Conservation (phyloP, 148 eudicot species). For the Chenopodium suecicum region DNA sequence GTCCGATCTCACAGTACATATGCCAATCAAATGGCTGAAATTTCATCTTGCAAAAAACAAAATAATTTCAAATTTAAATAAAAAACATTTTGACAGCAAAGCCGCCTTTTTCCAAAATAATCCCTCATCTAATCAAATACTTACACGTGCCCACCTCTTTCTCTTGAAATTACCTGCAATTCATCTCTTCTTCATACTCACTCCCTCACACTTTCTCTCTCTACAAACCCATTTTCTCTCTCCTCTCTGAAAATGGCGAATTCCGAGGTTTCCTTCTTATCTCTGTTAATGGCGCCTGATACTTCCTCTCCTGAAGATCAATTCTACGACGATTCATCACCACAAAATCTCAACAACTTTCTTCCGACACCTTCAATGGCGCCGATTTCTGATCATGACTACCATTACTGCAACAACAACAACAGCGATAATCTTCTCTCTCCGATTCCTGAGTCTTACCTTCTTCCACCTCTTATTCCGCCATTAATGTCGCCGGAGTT, state of each 20-base stretch:
- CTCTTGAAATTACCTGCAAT: neutral
- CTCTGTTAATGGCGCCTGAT: slow-evolving; percentile 17
- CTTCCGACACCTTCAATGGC: neutral
- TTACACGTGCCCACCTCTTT: neutral
- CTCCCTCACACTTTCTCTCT: neutral
- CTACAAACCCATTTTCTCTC: neutral
- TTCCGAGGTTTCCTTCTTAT: neutral
- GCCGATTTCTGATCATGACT: neutral
- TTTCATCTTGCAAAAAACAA: neutral
- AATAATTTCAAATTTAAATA: too few relatives aligned
- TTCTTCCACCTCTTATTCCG: neutral
- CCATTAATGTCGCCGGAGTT: neutral
- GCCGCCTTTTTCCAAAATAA: neutral
- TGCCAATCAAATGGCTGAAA: neutral
- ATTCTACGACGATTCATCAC: neutral
- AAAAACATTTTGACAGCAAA: neutral
- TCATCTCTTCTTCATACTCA: neutral
- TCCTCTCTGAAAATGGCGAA: neutral
- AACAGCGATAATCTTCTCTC: neutral
- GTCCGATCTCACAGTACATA: neutral
- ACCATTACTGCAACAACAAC: neutral
- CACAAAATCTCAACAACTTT: neutral
- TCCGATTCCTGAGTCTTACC: neutral
- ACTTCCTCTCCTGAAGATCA: neutral
- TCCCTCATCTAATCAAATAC: neutral